phyloP scores from a whole-genome alignment of 306 rosid genomes.

The Cicer bijugum region DNA sequence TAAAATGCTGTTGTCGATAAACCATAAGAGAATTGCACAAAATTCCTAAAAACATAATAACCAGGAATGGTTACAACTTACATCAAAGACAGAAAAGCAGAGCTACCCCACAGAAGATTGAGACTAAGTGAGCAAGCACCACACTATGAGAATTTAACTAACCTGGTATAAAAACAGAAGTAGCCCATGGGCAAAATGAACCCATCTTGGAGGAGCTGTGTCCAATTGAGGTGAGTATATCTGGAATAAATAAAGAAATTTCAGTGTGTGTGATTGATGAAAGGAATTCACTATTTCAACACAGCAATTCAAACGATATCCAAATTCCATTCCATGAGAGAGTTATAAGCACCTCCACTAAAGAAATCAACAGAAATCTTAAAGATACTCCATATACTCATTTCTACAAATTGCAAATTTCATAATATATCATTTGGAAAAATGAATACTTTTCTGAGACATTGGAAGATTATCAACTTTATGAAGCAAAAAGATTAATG shows the following conservation, averaged over 20 bases:
- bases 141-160: slow-evolving; percentile 18
- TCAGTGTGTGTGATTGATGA: background rate
- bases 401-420: slow-evolving; percentile 12
- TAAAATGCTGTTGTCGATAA: too few species aligned
- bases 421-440: slow-evolving; percentile 32
- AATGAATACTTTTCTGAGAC: slow-evolving; percentile 18
- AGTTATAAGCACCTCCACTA: slow-evolving; percentile 22
- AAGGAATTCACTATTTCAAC: slow-evolving; percentile 15
- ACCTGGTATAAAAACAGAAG: slow-evolving; percentile 98
- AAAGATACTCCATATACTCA: background rate
- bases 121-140: background rate
- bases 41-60: too few species aligned
- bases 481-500: slow-evolving; percentile 32
- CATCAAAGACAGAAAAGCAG: background rate
- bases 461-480: slow-evolving; percentile 35
- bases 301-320: slow-evolving; percentile 20
- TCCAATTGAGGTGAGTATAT: slow-evolving; percentile 86
- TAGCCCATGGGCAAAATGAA: slow-evolving; percentile 85
- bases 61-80: too few species aligned
- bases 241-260: slow-evolving; percentile 51
- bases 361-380: slow-evolving; percentile 34
- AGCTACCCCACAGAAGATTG: background rate
- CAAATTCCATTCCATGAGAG: slow-evolving; percentile 25
- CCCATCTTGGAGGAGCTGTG: slow-evolving; percentile 98
- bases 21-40: too few species aligned